Evolutionary conservation across 345 rosid species (phyloP).

Genomic region (Gossypium mustelinum): DNA sequence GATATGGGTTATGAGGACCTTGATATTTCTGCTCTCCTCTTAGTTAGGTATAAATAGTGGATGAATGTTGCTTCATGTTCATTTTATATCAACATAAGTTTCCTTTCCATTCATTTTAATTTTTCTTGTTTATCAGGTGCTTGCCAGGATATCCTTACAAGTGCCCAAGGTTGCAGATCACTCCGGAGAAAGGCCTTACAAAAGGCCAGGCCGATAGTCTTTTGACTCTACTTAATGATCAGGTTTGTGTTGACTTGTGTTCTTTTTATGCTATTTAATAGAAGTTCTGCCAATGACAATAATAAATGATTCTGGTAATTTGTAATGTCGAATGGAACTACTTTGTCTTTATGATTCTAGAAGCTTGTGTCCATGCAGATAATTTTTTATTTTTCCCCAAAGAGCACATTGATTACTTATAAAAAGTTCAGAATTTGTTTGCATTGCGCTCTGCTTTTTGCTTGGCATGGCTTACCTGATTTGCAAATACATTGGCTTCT

Average conservation of each 20-base stretch:
- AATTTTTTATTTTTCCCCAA: background rate
- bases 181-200: conserved; percentile 78
- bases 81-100: conserved; percentile 8
- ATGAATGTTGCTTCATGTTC: conserved; percentile 12
- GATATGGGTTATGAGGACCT: conserved; percentile 85
- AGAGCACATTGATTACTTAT: conserved; percentile 4
- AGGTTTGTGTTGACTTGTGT: conserved; percentile 39
- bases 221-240: conserved; percentile 76
- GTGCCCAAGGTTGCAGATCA: conserved; percentile 76
- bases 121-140: conserved; percentile 48
- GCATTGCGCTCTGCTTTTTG: background rate
- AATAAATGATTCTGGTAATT: background rate
- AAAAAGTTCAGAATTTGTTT: conserved; percentile 12
- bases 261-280: conserved; percentile 7
- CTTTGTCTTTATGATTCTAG: conserved; percentile 7
- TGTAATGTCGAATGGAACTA: conserved; percentile 12
- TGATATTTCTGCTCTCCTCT: conserved; percentile 74
- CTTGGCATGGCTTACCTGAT: background rate
- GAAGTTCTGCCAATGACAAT: background rate
- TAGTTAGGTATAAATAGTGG: conserved; percentile 49
- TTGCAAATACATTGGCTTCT: background rate
- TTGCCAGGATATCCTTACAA: conserved; percentile 95
- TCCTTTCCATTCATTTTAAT: background rate
- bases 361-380: background rate
- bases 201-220: conserved; percentile 65